A percentile compares a stretch with the other conserved stretches of the same genome.
Evolutionary conservation across 768 basidiomycete species (phyloP).

Genomic region (Rhodotorula taiwanensis): DNA sequence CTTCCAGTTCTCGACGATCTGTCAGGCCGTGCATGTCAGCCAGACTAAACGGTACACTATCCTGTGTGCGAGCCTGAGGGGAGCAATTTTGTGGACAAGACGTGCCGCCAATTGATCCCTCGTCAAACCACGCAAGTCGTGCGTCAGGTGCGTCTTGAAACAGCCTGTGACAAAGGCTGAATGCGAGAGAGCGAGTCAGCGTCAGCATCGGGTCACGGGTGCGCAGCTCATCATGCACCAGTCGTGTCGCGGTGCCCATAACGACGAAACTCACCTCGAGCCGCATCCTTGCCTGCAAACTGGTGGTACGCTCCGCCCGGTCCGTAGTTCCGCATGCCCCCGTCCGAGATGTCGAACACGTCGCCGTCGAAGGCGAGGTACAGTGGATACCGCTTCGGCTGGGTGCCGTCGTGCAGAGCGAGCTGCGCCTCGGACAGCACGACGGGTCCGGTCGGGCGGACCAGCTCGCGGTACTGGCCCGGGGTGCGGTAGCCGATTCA

Average conservation of each 20-base stretch:
- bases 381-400: conserved; percentile 56
- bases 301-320: conserved; percentile 60
- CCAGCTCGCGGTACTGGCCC: conserved; percentile 29
- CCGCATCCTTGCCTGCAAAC: conserved; percentile 55
- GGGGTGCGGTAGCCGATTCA: neutral
- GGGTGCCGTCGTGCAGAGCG: conserved; percentile 62
- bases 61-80: neutral
- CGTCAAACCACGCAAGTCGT: conserved; percentile 76
- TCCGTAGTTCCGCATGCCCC: conserved; percentile 63
- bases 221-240: conserved; percentile 43
- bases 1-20: conserved; percentile 86
- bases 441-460: conserved; percentile 36
- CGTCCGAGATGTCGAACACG: conserved; percentile 80
- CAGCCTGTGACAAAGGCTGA: conserved; percentile 90
- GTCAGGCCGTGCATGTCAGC: too few species aligned
- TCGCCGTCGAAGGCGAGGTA: conserved; percentile 89
- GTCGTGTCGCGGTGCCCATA: neutral
- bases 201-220: too few species aligned
- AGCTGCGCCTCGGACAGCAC: conserved; percentile 65
- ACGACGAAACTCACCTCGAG: conserved; percentile 8
- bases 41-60: too few species aligned
- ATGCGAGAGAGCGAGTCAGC: too few species aligned
- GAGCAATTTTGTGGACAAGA: neutral
- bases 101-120: conserved; percentile 64
- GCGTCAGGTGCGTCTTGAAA: conserved; percentile 80